A percentile compares a stretch with the other conserved stretches of the same genome.
phyloP scores from a whole-genome alignment of 2,329 filamentous ascomycete genomes.

The Pyrenophora seminiperda region DNA sequence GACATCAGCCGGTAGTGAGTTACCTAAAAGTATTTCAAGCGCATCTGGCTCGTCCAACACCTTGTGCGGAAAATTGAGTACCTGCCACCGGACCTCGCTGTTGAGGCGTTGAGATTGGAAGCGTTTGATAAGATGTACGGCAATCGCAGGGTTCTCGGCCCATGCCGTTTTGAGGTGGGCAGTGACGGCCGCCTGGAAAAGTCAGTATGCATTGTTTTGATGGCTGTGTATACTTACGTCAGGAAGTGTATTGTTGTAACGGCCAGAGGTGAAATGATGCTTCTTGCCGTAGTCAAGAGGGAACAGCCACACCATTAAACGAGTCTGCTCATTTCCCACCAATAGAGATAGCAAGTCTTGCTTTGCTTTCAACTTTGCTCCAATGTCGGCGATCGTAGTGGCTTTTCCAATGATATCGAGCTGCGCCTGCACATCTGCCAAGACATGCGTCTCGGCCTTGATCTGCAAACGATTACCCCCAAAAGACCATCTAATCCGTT shows the following conservation, averaged over 20 bases:
- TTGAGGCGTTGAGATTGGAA: slow-evolving; percentile 77
- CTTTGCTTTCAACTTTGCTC: slow-evolving; percentile 73
- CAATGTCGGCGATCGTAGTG: slow-evolving; percentile 54
- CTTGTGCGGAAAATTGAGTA: slow-evolving; percentile 83
- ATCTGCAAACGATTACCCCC: slow-evolving; percentile 92
- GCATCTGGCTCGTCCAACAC: slow-evolving; percentile 82
- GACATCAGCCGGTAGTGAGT: slow-evolving; percentile 76
- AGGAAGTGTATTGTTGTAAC: slow-evolving; percentile 48
- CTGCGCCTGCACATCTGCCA: slow-evolving; percentile 73
- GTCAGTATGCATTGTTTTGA: slow-evolving; percentile 14
- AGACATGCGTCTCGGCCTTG: slow-evolving; percentile 85
- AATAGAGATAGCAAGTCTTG: slow-evolving; percentile 82
- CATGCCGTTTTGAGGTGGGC: slow-evolving; percentile 81
- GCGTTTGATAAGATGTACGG: slow-evolving; percentile 80
- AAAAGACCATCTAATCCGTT: slow-evolving; percentile 76
- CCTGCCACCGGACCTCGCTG: slow-evolving; percentile 75
- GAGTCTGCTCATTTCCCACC: slow-evolving; percentile 80
- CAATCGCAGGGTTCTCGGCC: slow-evolving; percentile 81
- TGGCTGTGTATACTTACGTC: slow-evolving; percentile 39
- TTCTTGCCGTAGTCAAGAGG: slow-evolving; percentile 72
- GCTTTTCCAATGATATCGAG: slow-evolving; percentile 69
- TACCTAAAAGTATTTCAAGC: slow-evolving; percentile 79
- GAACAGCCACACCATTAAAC: slow-evolving; percentile 87
- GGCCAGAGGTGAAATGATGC: slow-evolving; percentile 54
- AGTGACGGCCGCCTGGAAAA: slow-evolving; percentile 58